These are phyloP conservation scores for Dryas octopetala DNA, from an alignment of 306 rosid species.

Conservation along the genomic window DNA sequence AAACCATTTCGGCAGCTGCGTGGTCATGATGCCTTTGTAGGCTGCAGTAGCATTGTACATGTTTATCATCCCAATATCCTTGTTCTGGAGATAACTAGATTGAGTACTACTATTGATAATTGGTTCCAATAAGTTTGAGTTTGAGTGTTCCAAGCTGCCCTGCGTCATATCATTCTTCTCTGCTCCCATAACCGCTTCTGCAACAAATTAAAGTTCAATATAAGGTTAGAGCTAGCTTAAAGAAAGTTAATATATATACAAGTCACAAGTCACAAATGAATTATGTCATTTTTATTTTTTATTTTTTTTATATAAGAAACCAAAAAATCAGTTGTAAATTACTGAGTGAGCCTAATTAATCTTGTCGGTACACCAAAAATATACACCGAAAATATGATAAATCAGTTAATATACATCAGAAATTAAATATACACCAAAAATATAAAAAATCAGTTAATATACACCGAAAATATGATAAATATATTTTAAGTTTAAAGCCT, in stretches of 20 bases:
- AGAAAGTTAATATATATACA: not conserved
- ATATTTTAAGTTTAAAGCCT: not conserved
- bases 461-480: no score
- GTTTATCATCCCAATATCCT: not conserved
- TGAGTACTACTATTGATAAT: constrained; percentile 4
- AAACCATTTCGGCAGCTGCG: no score
- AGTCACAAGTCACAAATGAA: not conserved
- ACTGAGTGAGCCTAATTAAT: no score
- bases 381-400: no score
- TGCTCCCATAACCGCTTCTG: constrained; percentile 35
- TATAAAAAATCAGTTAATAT: no score
- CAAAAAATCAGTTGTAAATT: no score
- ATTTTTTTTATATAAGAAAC: no score
- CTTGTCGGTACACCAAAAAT: no score
- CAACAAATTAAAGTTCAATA: not conserved
- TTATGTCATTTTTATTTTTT: no score
- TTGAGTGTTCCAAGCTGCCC: constrained; percentile 8
- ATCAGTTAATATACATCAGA: no score
- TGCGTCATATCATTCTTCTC: constrained; percentile 23
- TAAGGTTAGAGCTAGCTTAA: not conserved
- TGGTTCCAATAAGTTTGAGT: constrained; percentile 8
- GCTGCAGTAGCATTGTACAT: not conserved
- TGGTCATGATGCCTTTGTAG: not conserved
- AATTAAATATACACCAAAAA: no score
- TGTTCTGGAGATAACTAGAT: constrained; percentile 22